Evolutionary conservation across 192 early-diverging fungal genomes (phyloP), one percentile per base, ranked within the genome.

Genomic region (Geranomyces variabilis): DNA sequence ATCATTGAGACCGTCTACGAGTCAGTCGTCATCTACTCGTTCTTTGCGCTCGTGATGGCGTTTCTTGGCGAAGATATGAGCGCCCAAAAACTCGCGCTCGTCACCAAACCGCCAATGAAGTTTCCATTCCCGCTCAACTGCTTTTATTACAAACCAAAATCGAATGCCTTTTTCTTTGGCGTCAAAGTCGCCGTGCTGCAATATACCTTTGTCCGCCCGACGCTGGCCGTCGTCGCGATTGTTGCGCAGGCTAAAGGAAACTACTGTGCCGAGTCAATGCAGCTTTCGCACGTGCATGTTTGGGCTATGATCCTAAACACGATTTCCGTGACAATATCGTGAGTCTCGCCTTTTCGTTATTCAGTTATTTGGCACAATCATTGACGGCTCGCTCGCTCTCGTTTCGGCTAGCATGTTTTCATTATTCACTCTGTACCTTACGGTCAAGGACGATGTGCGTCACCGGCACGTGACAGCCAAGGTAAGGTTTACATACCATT

Each of bases 11-110:
- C 30, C 7, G 29, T 64, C 21, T 47, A 64, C 43, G 45, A 56
- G 88, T 85, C 89, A 13, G 87, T 91, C 80, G 87, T 83, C 22
- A 89, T 93, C 73, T 80, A 85, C 44, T 84, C 85, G 10, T 93
- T 93, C 83, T 91, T 89, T 76, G 78, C 88, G 58, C 80, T 93
- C 36, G 70, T 93, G 58, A 68, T 92, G 28, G 84, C 82, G 61
- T 92, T 87, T 73, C 77, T 92, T 43, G 91, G 91, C 69, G 55
- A 70, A 28, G 30, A 75, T 43, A 9, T 60, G 24, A 48, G 63
- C 3, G 46, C 53, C 3, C 88, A 88, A 64, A 83, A 73, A 48
- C 59, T 77, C 74, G 36, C 53, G 61, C 43, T 84, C 74, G 49
- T 74, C 62, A 19, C 63, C 77, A 45, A 81, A 80, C 57, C 75